These are phyloP conservation scores for Ustilago vetiveriae DNA, from an alignment of 1,284 basidiomycete genomes.

Conservation along the genomic window DNA sequence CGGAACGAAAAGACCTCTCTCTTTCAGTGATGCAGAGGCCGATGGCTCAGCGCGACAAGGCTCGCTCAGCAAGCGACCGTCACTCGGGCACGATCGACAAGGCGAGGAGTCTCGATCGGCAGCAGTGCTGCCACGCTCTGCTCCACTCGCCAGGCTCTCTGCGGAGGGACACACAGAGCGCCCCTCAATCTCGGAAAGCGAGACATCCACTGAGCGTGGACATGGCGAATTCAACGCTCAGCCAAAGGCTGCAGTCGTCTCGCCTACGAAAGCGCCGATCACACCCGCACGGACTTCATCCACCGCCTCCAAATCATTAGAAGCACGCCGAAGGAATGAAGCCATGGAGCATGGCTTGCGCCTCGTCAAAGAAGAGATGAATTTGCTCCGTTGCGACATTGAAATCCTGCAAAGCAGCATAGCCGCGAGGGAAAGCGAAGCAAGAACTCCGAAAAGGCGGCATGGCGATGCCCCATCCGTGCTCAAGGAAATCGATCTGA, in stretches of 20 bases:
- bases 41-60: constrained; percentile 5
- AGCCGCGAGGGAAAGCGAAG: constrained; percentile 10
- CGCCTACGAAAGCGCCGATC: constrained; percentile 1
- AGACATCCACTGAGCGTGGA: constrained; percentile 32
- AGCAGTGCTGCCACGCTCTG: constrained; percentile 11
- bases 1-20: constrained; percentile 25
- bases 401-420: constrained; percentile 25
- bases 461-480: constrained; percentile 6
- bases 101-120: not conserved
- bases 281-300: constrained; percentile 36
- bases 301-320: constrained; percentile 28
- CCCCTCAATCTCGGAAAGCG: constrained; percentile 32
- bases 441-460: constrained; percentile 28
- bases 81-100: constrained; percentile 10
- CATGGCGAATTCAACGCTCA: constrained; percentile 6
- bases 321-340: constrained; percentile 30
- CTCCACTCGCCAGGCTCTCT: constrained; percentile 10
- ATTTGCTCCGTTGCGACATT: constrained; percentile 28
- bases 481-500: constrained; percentile 19
- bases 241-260: not conserved
- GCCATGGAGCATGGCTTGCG: constrained; percentile 34
- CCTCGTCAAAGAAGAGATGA: constrained; percentile 38
- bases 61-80: constrained; percentile 27
- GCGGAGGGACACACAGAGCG: constrained; percentile 12
- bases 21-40: constrained; percentile 6